Evolutionary conservation across 768 basidiomycete species (phyloP), one percentile per base, ranked within the genome.

Genomic region (Pleurotus salmoneostramineus): DNA sequence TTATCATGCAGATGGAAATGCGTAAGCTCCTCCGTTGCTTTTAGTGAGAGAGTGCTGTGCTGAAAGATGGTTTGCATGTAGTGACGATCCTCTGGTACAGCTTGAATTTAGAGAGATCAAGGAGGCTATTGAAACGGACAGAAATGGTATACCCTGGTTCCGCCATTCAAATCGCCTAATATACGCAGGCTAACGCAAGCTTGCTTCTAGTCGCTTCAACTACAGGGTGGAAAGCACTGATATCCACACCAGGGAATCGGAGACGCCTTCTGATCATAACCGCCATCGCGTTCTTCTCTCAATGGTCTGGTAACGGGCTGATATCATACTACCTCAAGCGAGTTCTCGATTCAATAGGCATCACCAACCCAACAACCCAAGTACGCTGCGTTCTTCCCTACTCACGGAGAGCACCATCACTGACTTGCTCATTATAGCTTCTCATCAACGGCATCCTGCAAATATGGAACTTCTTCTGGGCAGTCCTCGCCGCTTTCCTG

Each of bases 371-470:
- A 6, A 78, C 80, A 56, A 83, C 74, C 59, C 79, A 77, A 61
- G 72, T 76, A 61, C 62, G 58, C 61, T 66, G 66, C 59, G 3
- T 4, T 21, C 31, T 4, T 42, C 21, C 68, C n/a, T 59, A 56
- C 44, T 17, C 44, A 14, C 44, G 4, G 27, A n/a, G 4, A 51
- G 60, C 50, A 54, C 34, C 44, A 37, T 55, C 21, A 5, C 12
- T 43, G 35, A 7, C 42, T 12, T 31, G 11, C 40, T 21, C 32
- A 45, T 56, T 74, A 50, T 80, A 93, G 76, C 83, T 91, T 49
- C 82, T 91, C 69, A 89, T 94, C 77, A 93, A 93, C 70, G 91
- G 87, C 69, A 85, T 92, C 68, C 81, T 93, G 43, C 89, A 89
- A 69, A 85, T 90, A 62, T 93, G 87, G 87, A 93, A 91, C 72